Conservation (phyloP, 1,284 basidiomycete genomes). For the Melampsora allii-populina region DNA sequence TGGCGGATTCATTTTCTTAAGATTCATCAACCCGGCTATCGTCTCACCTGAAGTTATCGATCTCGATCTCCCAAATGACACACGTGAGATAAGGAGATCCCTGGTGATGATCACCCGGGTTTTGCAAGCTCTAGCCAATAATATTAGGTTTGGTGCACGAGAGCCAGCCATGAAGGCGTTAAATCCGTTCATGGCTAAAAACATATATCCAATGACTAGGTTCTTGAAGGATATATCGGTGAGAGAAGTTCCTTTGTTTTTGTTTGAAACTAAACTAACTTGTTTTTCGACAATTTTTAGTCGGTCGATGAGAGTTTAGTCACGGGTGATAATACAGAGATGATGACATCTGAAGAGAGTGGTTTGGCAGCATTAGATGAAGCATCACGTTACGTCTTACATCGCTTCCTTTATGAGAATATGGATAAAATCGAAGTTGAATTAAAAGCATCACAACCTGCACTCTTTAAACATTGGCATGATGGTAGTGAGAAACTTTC, state of each 20-base stretch:
- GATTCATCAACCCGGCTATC: constrained; percentile 69
- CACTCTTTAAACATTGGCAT: constrained; percentile 42
- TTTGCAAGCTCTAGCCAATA: constrained; percentile 87
- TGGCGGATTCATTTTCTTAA: constrained; percentile 85
- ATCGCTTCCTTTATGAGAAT: constrained; percentile 75
- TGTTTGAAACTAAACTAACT: neutral
- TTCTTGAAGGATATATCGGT: constrained; percentile 78
- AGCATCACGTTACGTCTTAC: constrained; percentile 72
- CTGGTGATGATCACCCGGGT: constrained; percentile 83
- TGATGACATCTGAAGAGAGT: constrained; percentile 7
- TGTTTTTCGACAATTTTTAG: neutral
- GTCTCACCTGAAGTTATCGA: constrained; percentile 80
- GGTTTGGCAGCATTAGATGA: constrained; percentile 61
- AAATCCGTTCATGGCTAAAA: constrained; percentile 71
- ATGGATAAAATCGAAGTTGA: constrained; percentile 80
- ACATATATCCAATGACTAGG: constrained; percentile 73
- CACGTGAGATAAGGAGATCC: constrained; percentile 64
- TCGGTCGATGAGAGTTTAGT: constrained; percentile 19
- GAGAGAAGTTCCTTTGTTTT: constrained; percentile 44
- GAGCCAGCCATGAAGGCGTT: constrained; percentile 71
- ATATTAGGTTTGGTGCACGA: constrained; percentile 84
- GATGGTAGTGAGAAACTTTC: constrained; percentile 51
- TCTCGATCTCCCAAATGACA: constrained; percentile 68
- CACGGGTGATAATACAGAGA: neutral
- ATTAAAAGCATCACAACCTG: constrained; percentile 57